Base-by-base conservation (phyloP, 2,329 filamentous ascomycete genomes). In the Rutstroemia sp. region DNA sequence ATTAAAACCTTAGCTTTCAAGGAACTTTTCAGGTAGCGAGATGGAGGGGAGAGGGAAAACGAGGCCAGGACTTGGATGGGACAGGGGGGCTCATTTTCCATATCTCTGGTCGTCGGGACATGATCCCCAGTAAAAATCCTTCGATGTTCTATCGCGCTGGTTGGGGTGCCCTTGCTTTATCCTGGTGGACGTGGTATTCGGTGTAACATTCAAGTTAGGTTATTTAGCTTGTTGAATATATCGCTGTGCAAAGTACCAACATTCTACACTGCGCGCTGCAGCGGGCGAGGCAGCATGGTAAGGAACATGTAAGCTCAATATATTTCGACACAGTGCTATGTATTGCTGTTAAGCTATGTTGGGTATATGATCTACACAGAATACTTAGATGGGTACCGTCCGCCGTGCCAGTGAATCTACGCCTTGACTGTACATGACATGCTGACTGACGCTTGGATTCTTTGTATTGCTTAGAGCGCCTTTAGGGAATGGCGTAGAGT, bases 41-140 rank as follows among this genome's bases (percentile, higher is more conserved):
- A 52, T 12, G n/a, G 9, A 38, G 17, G 27, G 17, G 30, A 48
- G 19, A 16, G 23, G 23, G 10, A 12, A 34, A 17, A 49, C 39
- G 44, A 41, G 19, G 48, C 10, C 30, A 34, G 12, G 30, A 34
- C 3, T 12, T 34, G 30, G 30, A 34, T 34, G 42, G 8, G 34
- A 41, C 52, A 30, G 45, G 23, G 23, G 42, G 27, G 25, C 21
- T 30, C n/a, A 17, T 44, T 37, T 55, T 50, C 53, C 53, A 42
- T 9, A 17, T 41, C 37, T 50, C 37, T 50, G 45, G 53, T 42
- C 12, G 23, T 50, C n/a, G 53, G 53, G 46, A 50, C 46, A 50
- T 50, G 37, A 54, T 44, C 46, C 38, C 46, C 38, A 37, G 46
- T 42, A 41, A 42, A 5, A 44, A 41, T 34, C 41, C n/a, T 30